Base-by-base conservation (phyloP, 139 green algal species). In the Volvox reticuliferus region DNA sequence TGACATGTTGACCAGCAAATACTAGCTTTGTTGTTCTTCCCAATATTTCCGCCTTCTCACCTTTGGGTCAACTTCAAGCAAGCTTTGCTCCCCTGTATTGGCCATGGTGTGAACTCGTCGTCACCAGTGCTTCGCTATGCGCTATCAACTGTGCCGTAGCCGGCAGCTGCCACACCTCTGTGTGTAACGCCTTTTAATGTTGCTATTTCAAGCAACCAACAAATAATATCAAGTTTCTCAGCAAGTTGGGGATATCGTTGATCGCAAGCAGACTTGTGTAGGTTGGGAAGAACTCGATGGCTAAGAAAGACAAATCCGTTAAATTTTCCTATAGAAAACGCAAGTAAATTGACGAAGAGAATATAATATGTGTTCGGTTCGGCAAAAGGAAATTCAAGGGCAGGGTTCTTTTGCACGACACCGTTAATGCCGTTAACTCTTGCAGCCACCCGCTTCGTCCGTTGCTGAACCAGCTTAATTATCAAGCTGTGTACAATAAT, bases 31-130 rank as follows among this genome's bases (percentile, higher is more conserved):
- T 2, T 73, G 6, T 28, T 30, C 21, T 28, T 12, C 65, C 65
- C 65, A 28, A 28, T 28, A 55, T 14, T 55, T 55, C 65, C 65
- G 6, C 2, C 65, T 79, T 20, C 33, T 9, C 32, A 81, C 75
- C n/a, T 81, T 81, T 18, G 30, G 32, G 17, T 81, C 30, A 61
- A 81, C 30, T 81, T 81, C 75, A 55, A 81, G 75, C 30, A 81
- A 9, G 30, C 75, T 81, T 55, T 81, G 75, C n/a, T 81, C 75
- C 1, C 75, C 75, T 28, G 75, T n/a, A 16, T 81, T 81, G 13
- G 75, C 75, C 75, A 81, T 81, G 21, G 30, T 55, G 16, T 61
- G 30, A 19, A 28, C 21, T 28, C 65, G 44, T 55, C 44, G 17
- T 81, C 30, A 16, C 44, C 32, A 17, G 61, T 19, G 30, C 75